These are phyloP conservation scores for Scheffersomyces coipomensis DNA, from an alignment of 805 yeast species.

Conservation along the genomic window DNA sequence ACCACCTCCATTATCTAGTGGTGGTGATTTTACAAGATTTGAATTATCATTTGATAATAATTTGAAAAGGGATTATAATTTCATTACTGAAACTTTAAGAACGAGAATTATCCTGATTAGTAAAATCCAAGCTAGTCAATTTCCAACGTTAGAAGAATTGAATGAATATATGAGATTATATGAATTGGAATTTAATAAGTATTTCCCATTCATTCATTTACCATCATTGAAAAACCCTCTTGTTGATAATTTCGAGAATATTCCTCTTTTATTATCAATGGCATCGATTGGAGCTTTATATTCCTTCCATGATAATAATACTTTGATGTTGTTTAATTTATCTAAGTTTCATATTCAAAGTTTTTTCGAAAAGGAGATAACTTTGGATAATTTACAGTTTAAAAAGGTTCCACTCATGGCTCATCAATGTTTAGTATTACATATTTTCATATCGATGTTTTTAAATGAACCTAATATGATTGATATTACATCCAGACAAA, in stretches of 20 bases:
- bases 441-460: constrained; percentile 56
- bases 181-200: constrained; percentile 74
- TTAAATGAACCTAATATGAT: constrained; percentile 52
- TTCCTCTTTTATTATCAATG: constrained; percentile 75
- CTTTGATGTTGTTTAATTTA: constrained; percentile 66
- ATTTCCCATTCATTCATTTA: constrained; percentile 81
- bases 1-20: background rate
- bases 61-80: constrained; percentile 1
- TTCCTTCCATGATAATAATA: constrained; percentile 75
- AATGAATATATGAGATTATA: constrained; percentile 75
- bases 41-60: background rate
- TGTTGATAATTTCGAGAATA: constrained; percentile 43
- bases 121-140: constrained; percentile 54
- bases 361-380: constrained; percentile 54
- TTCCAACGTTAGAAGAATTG: constrained; percentile 75
- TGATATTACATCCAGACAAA: constrained; percentile 50
- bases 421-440: constrained; percentile 55
- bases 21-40: background rate
- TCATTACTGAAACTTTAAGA: constrained; percentile 50
- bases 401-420: constrained; percentile 58
- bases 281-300: constrained; percentile 89
- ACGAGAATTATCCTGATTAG: constrained; percentile 51
- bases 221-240: constrained; percentile 48
- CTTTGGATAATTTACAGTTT: constrained; percentile 43
- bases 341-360: constrained; percentile 66